phyloP scores from a whole-genome alignment of 2,329 filamentous ascomycete species.

The Cladosporium sp. region DNA sequence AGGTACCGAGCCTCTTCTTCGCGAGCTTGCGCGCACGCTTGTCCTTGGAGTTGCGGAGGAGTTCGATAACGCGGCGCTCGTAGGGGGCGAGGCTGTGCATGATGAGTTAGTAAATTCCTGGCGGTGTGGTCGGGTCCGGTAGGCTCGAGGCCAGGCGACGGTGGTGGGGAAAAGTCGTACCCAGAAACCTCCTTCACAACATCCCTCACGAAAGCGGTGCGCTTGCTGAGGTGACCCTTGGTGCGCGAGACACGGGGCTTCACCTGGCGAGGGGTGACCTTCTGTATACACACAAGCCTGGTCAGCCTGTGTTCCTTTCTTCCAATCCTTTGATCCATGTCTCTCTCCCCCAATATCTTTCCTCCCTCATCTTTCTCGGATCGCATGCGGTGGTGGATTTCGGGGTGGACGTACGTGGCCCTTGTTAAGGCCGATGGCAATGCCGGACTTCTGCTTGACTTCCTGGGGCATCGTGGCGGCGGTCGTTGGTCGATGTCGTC shows the following conservation, averaged over 20 bases:
- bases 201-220: conserved; percentile 93
- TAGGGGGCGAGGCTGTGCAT: conserved; percentile 52
- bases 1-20: conserved; percentile 99
- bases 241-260: conserved; percentile 60
- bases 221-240: conserved; percentile 96
- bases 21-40: conserved; percentile 98
- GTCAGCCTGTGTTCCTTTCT: conserved; percentile 9
- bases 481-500: conserved; percentile 30
- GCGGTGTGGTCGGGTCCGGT: neutral
- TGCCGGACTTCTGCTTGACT: conserved; percentile 55
- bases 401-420: conserved; percentile 61
- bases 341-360: neutral
- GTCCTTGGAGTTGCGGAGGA: conserved; percentile 98
- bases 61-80: conserved; percentile 98
- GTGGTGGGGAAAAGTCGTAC: conserved; percentile 54
- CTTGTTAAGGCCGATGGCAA: conserved; percentile 63
- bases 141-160: conserved; percentile 8
- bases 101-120: conserved; percentile 23
- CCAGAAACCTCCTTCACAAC: conserved; percentile 98
- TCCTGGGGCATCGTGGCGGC: conserved; percentile 52
- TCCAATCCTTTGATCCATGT: neutral
- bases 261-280: conserved; percentile 54
- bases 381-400: conserved; percentile 4
- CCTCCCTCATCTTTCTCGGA: conserved; percentile 3
- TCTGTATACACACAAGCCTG: conserved; percentile 33